A percentile compares a stretch with the other conserved stretches of the same genome.
Conservation (phyloP, 2,329 filamentous ascomycete genomes). For the Aspergillus ibericus region DNA sequence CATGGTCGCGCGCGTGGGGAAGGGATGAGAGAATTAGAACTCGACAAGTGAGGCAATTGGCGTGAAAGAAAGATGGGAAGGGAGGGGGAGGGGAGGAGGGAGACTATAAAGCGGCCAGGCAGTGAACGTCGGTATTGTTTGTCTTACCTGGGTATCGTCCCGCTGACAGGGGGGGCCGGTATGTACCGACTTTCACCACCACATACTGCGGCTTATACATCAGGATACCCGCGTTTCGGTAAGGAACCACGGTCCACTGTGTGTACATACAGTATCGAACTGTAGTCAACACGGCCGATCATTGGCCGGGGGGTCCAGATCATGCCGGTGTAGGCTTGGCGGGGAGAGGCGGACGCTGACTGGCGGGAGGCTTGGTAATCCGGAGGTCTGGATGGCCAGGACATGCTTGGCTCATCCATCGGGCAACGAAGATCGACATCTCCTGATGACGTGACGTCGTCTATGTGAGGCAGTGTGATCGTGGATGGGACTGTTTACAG, state of each 20-base stretch:
- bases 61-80: background rate
- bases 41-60: background rate
- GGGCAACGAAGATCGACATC: background rate
- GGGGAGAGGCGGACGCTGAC: background rate
- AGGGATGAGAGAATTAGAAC: background rate
- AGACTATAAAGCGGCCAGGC: background rate
- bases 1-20: conserved; percentile 22
- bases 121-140: background rate
- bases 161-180: too few relatives aligned
- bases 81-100: background rate
- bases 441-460: background rate
- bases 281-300: background rate
- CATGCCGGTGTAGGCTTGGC: background rate
- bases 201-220: background rate
- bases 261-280: background rate
- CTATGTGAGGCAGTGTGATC: background rate
- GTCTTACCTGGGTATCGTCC: background rate
- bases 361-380: background rate
- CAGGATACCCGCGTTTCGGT: background rate
- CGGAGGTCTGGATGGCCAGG: background rate
- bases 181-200: background rate
- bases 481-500: too few relatives aligned
- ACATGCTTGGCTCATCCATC: background rate
- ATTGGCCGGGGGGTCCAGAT: background rate
- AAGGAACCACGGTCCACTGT: background rate